These are phyloP conservation scores for Colletotrichum cereale DNA, from an alignment of 2,329 filamentous ascomycete genomes.

Conservation along the genomic window DNA sequence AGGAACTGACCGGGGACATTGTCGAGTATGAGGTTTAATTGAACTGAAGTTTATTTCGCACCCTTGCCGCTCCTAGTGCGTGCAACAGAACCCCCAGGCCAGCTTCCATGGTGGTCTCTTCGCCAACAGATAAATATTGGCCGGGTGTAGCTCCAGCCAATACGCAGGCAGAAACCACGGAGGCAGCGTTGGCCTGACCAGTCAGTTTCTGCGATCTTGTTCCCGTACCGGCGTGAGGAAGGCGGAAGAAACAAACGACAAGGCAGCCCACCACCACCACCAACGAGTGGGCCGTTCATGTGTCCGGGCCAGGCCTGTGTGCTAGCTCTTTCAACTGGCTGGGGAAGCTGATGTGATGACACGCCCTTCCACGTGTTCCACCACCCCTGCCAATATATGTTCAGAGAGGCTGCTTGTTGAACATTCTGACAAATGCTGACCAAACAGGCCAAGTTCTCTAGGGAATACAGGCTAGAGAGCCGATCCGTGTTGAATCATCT, in stretches of 20 bases:
- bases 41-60: not conserved
- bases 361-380: conserved; percentile 29
- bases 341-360: conserved; percentile 19
- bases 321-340: conserved; percentile 21
- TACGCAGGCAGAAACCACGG: too few species aligned
- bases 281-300: not conserved
- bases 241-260: not conserved
- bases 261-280: not conserved
- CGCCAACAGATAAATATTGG: not conserved
- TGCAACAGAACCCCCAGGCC: not conserved
- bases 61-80: not conserved
- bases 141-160: not conserved
- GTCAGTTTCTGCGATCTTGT: not conserved
- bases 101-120: not conserved
- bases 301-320: conserved; percentile 22
- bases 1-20: not conserved
- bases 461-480: conserved; percentile 10
- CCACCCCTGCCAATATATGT: conserved; percentile 25
- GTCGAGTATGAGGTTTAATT: not conserved
- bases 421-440: conserved; percentile 14
- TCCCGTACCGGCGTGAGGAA: not conserved
- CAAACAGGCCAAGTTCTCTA: conserved; percentile 6
- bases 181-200: not conserved
- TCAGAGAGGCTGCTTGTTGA: conserved; percentile 13
- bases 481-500: conserved; percentile 23